phyloP scores from a whole-genome alignment of 176 grass and related monocot species.

The Ampelocalamus luodianensis region DNA sequence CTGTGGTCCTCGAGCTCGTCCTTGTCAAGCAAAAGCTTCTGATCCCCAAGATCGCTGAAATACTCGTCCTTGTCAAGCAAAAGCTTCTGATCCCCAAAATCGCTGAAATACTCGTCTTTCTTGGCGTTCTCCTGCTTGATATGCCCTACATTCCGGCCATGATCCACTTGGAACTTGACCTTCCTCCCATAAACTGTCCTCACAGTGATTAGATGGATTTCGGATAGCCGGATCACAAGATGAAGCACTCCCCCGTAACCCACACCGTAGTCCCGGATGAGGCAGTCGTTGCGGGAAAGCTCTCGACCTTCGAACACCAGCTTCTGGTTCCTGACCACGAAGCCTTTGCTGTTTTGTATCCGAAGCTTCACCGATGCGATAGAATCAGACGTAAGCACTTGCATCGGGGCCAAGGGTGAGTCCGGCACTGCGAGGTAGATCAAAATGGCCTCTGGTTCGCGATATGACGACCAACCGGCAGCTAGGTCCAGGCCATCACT shows the following conservation, averaged over 20 bases:
- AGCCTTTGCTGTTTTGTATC: slow-evolving; percentile 53
- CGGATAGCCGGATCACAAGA: slow-evolving; percentile 53
- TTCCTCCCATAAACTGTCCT: slow-evolving; percentile 53
- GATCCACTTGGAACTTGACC: slow-evolving; percentile 48
- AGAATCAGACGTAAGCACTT: slow-evolving; percentile 38
- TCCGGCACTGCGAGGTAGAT: slow-evolving; percentile 57
- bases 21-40: slow-evolving; percentile 37
- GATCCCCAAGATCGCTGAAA: slow-evolving; percentile 33
- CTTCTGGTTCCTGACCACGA: slow-evolving; percentile 52
- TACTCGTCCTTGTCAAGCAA: slow-evolving; percentile 36
- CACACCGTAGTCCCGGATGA: slow-evolving; percentile 54
- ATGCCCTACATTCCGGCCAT: slow-evolving; percentile 35
- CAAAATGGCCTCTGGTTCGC: slow-evolving; percentile 47
- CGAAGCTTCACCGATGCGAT: slow-evolving; percentile 56
- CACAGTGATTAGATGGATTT: slow-evolving; percentile 46
- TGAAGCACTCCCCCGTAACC: slow-evolving; percentile 50
- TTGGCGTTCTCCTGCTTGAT: slow-evolving; percentile 52
- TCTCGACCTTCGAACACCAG: slow-evolving; percentile 60
- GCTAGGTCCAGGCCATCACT: slow-evolving; percentile 25
- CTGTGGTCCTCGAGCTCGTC: slow-evolving; percentile 52
- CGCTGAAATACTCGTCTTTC: slow-evolving; percentile 19
- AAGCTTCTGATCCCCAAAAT: slow-evolving; percentile 41
- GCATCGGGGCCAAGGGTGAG: not conserved
- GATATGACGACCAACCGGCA: slow-evolving; percentile 30
- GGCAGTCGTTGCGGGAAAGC: slow-evolving; percentile 45